Evolutionary conservation across 2,329 filamentous ascomycete species (phyloP).

Genomic region (Penicillium sp.): DNA sequence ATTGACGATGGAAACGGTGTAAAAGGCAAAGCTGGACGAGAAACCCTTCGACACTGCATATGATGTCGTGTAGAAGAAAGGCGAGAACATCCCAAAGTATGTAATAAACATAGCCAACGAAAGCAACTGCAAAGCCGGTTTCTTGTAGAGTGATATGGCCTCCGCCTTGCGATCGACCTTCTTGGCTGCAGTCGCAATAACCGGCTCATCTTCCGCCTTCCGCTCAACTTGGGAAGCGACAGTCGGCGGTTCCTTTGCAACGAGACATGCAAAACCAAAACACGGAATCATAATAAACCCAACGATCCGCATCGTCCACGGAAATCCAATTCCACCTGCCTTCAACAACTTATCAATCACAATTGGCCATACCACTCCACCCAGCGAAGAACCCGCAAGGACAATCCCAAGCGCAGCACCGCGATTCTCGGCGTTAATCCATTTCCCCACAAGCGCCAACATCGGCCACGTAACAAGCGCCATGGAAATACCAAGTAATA

Average conservation of each 20-base stretch:
- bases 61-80: conserved; percentile 39
- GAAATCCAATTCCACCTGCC: conserved; percentile 26
- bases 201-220: not conserved
- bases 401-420: conserved; percentile 34
- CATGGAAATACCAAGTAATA: conserved; percentile 33
- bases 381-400: conserved; percentile 33
- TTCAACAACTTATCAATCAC: conserved; percentile 31
- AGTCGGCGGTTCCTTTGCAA: conserved; percentile 11
- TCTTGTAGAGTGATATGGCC: conserved; percentile 12
- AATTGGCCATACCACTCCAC: conserved; percentile 38
- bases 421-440: conserved; percentile 27
- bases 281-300: conserved; percentile 44
- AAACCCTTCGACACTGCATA: conserved; percentile 29
- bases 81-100: conserved; percentile 42
- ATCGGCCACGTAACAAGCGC: conserved; percentile 30
- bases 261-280: conserved; percentile 29
- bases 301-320: conserved; percentile 40
- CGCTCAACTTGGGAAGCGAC: not conserved
- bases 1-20: conserved; percentile 40
- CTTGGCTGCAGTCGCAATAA: not conserved
- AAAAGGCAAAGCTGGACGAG: conserved; percentile 34
- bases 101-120: conserved; percentile 35
- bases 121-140: conserved; percentile 24
- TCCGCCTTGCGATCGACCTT: conserved; percentile 8
- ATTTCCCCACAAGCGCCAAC: conserved; percentile 30